These are phyloP conservation scores for Backusella luteola DNA, from an alignment of 192 early-diverging fungal genomes.

Conservation along the genomic window DNA sequence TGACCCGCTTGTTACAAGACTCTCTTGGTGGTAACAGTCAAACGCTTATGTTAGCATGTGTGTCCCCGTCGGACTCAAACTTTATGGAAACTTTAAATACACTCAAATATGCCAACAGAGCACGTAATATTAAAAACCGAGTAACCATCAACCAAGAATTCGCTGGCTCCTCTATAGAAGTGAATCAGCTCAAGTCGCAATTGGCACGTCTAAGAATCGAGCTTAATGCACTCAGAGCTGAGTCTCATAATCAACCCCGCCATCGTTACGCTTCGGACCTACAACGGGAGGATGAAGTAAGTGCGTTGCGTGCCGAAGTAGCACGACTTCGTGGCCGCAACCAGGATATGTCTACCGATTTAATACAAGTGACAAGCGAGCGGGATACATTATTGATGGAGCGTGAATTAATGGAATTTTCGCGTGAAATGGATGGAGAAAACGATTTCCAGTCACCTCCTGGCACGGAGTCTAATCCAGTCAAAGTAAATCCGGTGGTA, in stretches of 20 bases:
- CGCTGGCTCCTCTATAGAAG: conserved; percentile 48
- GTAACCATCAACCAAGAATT: conserved; percentile 59
- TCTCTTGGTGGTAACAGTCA: conserved; percentile 92
- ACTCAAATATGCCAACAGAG: conserved; percentile 94
- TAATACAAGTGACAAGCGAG: conserved; percentile 47
- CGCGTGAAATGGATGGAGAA: conserved; percentile 27
- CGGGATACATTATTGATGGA: conserved; percentile 57
- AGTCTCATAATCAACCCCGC: conserved; percentile 15
- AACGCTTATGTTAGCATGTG: conserved; percentile 95
- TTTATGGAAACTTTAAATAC: conserved; percentile 93
- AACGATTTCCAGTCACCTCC: not conserved
- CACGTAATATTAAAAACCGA: conserved; percentile 93
- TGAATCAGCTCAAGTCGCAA: conserved; percentile 54
- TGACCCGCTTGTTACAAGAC: conserved; percentile 96
- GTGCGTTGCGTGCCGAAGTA: conserved; percentile 43
- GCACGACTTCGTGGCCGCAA: conserved; percentile 48
- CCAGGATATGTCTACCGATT: conserved; percentile 39
- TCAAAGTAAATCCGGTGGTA: conserved; percentile 35
- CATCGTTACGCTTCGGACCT: not conserved
- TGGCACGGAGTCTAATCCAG: not conserved
- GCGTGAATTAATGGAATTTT: conserved; percentile 36
- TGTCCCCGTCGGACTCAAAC: conserved; percentile 82
- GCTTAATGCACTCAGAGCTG: conserved; percentile 40
- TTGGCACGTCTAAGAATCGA: conserved; percentile 54
- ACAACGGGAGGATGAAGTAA: conserved; percentile 47